phyloP scores from a whole-genome alignment of 2,329 filamentous ascomycete species.

The Venturia effusa region DNA sequence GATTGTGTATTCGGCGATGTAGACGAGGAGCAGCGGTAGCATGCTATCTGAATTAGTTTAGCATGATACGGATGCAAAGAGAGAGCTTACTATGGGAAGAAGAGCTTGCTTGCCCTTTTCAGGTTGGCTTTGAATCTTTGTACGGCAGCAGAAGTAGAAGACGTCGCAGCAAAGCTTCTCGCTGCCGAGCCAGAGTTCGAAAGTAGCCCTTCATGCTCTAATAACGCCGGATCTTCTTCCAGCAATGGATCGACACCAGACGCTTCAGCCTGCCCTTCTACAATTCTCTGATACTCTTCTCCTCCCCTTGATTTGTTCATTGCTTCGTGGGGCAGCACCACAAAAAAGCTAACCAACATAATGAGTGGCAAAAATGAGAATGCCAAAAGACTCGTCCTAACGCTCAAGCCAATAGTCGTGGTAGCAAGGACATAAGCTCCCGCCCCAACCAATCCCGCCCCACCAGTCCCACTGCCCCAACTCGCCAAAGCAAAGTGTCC shows the following conservation, averaged over 20 bases:
- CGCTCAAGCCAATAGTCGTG: constrained; percentile 63
- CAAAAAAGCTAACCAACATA: constrained; percentile 82
- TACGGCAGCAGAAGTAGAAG: constrained; percentile 17
- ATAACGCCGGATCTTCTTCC: constrained; percentile 10
- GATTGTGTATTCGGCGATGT: constrained; percentile 93
- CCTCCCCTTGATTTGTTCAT: constrained; percentile 35
- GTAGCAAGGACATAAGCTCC: constrained; percentile 82
- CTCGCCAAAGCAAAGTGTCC: constrained; percentile 76
- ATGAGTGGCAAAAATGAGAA: constrained; percentile 70
- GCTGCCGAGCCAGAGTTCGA: constrained; percentile 22
- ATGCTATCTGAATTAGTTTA: constrained; percentile 42
- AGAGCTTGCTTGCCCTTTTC: constrained; percentile 54
- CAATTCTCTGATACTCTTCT: constrained; percentile 31
- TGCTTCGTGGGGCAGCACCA: constrained; percentile 59
- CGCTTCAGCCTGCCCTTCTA: constrained; percentile 21
- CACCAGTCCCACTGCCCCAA: constrained; percentile 89
- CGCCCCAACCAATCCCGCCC: constrained; percentile 75
- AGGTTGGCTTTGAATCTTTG: constrained; percentile 42
- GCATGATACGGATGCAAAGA: neutral
- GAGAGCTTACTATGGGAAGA: constrained; percentile 53
- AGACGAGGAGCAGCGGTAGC: constrained; percentile 84
- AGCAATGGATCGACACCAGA: constrained; percentile 16
- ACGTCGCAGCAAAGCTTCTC: constrained; percentile 15
- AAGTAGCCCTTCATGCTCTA: constrained; percentile 27
- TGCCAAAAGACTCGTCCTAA: constrained; percentile 62